phyloP scores from a whole-genome alignment of 75 land plant genomes.

The Isoetes taiwanensis region DNA sequence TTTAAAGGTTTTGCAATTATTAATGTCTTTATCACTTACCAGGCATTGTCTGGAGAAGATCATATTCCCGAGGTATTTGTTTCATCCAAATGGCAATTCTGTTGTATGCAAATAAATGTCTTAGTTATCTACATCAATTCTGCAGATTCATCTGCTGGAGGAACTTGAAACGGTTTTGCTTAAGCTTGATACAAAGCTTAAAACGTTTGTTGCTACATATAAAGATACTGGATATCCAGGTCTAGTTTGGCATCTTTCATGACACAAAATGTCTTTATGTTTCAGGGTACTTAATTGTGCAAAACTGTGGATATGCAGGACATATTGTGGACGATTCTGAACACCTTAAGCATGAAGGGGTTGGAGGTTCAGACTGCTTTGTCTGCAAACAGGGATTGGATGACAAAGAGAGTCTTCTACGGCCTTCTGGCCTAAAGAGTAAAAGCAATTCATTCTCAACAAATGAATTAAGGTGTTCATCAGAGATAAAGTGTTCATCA shows the following conservation, averaged over 20 bases:
- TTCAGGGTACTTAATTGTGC: not conserved
- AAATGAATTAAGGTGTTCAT: too few species aligned
- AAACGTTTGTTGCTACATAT: not conserved
- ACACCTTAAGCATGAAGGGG: not conserved
- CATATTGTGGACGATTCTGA: not conserved
- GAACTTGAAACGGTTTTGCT: conserved; percentile 1
- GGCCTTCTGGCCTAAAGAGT: not conserved
- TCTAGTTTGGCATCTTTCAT: not conserved
- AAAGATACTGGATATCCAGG: not conserved
- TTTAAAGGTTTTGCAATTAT: too few species aligned
- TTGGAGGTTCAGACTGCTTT: conserved; percentile 2
- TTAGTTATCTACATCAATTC: too few species aligned
- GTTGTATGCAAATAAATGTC: too few species aligned
- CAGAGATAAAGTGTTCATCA: not conserved
- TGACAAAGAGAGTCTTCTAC: not conserved
- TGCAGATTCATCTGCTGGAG: not conserved
- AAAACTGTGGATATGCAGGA: not conserved
- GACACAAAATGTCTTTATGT: not conserved
- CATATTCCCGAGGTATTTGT: too few species aligned
- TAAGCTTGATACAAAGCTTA: conserved; percentile 4
- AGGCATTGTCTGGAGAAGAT: too few species aligned
- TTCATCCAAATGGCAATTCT: too few species aligned
- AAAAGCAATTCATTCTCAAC: too few species aligned
- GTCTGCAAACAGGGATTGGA: not conserved
- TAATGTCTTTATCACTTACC: too few species aligned